A percentile compares a stretch with the other conserved stretches of the same genome.
Conservation (phyloP, 192 early-diverging fungal genomes). For the Rhizoclosmatium sp. region DNA sequence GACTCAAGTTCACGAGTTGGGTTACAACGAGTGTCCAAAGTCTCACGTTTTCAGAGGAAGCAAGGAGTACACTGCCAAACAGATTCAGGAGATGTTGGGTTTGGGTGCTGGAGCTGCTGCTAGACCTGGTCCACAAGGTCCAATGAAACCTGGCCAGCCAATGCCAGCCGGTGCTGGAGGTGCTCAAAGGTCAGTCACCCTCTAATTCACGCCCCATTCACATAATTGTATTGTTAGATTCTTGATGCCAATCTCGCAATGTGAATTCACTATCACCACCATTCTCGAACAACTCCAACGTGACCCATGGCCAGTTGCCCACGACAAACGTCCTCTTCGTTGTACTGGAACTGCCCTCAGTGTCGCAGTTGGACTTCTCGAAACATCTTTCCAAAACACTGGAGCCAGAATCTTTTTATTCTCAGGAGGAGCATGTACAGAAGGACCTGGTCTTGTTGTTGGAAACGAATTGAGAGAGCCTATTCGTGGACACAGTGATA, state of each 20-base stretch:
- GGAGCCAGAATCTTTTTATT: slow-evolving; percentile 95
- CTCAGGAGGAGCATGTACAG: slow-evolving; percentile 89
- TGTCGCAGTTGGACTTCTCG: slow-evolving; percentile 91
- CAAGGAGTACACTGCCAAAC: slow-evolving; percentile 94
- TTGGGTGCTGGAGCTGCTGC: slow-evolving; percentile 51
- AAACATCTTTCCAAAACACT: slow-evolving; percentile 90
- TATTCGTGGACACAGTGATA: slow-evolving; percentile 97
- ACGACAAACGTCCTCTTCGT: slow-evolving; percentile 87
- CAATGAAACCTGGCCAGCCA: slow-evolving; percentile 54
- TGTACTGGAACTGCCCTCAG: slow-evolving; percentile 95
- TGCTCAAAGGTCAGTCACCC: slow-evolving; percentile 59
- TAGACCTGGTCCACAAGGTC: slow-evolving; percentile 38
- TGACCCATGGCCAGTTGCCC: slow-evolving; percentile 95
- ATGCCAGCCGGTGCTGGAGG: slow-evolving; percentile 44
- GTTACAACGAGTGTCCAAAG: slow-evolving; percentile 94
- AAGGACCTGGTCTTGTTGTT: slow-evolving; percentile 96
- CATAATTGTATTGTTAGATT: slow-evolving; percentile 63
- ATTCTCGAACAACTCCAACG: slow-evolving; percentile 96
- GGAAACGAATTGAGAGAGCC: slow-evolving; percentile 90
- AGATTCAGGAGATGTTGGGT: slow-evolving; percentile 98
- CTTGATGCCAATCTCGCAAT: slow-evolving; percentile 90
- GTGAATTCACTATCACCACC: slow-evolving; percentile 94
- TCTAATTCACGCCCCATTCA: slow-evolving; percentile 9
- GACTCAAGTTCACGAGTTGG: slow-evolving; percentile 97
- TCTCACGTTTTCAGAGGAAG: slow-evolving; percentile 97